Percentiles rank a stretch among this genome's conserved stretches.
Evolutionary conservation across 495 filamentous ascomycete species (phyloP).

Genomic region (Penicillium angulare): DNA sequence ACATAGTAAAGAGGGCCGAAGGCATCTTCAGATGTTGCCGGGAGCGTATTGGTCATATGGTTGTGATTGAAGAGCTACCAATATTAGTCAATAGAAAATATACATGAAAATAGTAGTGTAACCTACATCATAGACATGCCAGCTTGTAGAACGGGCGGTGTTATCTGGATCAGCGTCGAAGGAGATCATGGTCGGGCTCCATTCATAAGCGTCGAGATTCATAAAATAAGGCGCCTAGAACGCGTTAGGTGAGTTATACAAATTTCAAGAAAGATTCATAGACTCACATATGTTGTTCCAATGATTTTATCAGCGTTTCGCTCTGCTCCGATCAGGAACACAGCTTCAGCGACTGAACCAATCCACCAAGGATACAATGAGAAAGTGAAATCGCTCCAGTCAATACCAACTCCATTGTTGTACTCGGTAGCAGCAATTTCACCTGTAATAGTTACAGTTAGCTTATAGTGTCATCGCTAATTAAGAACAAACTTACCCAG

Average conservation of each 20-base stretch:
- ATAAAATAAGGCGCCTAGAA: slow-evolving; percentile 47
- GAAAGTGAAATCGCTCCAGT: slow-evolving; percentile 31
- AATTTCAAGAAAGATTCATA: slow-evolving; percentile 2
- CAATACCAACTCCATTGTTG: slow-evolving; percentile 27
- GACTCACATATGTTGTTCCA: slow-evolving; percentile 38
- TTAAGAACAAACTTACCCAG: slow-evolving; percentile 39
- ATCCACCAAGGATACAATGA: slow-evolving; percentile 52
- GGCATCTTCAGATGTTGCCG: slow-evolving; percentile 31
- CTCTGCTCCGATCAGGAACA: slow-evolving; percentile 65
- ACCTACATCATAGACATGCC: slow-evolving; percentile 35
- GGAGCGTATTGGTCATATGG: slow-evolving; percentile 44
- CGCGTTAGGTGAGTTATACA: slow-evolving; percentile 13
- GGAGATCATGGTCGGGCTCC: slow-evolving; percentile 45
- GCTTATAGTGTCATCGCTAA: neutral
- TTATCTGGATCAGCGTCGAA: slow-evolving; percentile 43
- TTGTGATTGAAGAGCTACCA: slow-evolving; percentile 40
- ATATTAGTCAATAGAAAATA: neutral
- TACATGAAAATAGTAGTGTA: neutral
- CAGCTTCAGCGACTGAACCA: slow-evolving; percentile 58
- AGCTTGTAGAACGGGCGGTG: slow-evolving; percentile 44
- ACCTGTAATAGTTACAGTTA: slow-evolving; percentile 19
- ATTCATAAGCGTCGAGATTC: slow-evolving; percentile 48
- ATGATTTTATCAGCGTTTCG: slow-evolving; percentile 57
- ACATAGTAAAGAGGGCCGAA: slow-evolving; percentile 49
- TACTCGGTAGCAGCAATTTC: slow-evolving; percentile 53